Conservation (phyloP, 225 moss, liverwort and hornwort genomes). For the Polytrichum commune region DNA sequence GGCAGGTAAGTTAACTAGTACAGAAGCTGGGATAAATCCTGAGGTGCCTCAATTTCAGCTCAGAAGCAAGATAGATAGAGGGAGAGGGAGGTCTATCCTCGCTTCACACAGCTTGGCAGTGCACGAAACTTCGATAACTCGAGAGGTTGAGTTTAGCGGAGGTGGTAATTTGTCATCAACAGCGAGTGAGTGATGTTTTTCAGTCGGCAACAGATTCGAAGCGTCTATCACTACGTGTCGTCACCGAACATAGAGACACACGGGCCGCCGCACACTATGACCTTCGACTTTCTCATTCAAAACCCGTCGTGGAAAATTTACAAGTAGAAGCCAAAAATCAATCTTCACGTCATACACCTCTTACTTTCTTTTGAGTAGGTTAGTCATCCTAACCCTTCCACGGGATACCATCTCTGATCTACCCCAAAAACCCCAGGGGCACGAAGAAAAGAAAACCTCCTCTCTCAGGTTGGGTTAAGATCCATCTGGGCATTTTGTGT, state of each 20-base stretch:
- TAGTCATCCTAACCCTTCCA: too few species aligned
- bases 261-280: conserved; percentile 12
- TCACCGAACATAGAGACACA: conserved; percentile 1
- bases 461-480: neutral
- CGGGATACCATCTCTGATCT: too few species aligned
- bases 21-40: neutral
- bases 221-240: conserved; percentile 8
- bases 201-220: conserved; percentile 5
- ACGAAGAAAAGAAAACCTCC: neutral
- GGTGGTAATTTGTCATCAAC: too few species aligned
- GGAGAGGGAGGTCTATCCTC: too few species aligned
- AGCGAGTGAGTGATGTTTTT: conserved; percentile 17
- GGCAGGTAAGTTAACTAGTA: neutral
- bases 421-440: neutral
- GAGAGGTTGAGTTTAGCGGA: too few species aligned
- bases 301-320: conserved; percentile 30
- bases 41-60: neutral
- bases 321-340: conserved; percentile 12
- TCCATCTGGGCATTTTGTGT: too few species aligned
- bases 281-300: conserved; percentile 14
- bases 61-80: neutral
- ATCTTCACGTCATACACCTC: too few species aligned
- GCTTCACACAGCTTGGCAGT: too few species aligned
- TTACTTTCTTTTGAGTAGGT: too few species aligned
- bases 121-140: too few species aligned